Evolutionary conservation across 78 protist genomes (phyloP), one percentile per base, ranked within the genome.

Genomic region (Dictyostelium citrinum): DNA sequence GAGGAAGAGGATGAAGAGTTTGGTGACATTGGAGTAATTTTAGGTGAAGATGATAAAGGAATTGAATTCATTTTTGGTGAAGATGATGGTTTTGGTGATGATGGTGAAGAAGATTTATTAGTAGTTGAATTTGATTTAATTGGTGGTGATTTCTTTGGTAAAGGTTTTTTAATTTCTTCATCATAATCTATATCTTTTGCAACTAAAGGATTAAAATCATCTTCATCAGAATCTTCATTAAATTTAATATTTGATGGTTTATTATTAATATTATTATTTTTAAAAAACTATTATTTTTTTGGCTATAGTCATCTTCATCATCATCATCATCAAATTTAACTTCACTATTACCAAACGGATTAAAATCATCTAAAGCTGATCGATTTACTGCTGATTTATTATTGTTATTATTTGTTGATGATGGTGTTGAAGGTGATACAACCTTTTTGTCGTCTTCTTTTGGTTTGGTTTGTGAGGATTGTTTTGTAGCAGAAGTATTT

Each of bases 331-430:
- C 58, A 43, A 75, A 75, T 20, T 35, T n/a, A 75, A 75, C 60
- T 41, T 75, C 22, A 41, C n/a, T 20, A 20, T 75, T 41, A 0
- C 58, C 81, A 75, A 75, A 75, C 24, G 81, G 81, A 75, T 75
- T 75, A 75, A 75, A 75, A 39, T 75, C 81, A 31, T 37, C 58
- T 7, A 75, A 31, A 16, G 81, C 39, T n/a, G 81, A n/a, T n/a
- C 14, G n/a, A 39, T 37, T 75, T 22, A 11, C 41, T 0, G 81
- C 0, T 75, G 16, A 12, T 55, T 55, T 55, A 20, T 55, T 49
- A 49, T 49, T 55, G 20, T 6, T 55, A 20, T 55, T 49, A 3
- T 3, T 27, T 33, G 10, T 35, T 33, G 68, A 14, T 35, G 84
- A 55, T 58, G 41, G 58, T 49, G 84, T 2, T 80, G 75, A 0